Evolutionary conservation across 2,329 filamentous ascomycete genomes (phyloP).

Genomic region (Aspergillus ruber): DNA sequence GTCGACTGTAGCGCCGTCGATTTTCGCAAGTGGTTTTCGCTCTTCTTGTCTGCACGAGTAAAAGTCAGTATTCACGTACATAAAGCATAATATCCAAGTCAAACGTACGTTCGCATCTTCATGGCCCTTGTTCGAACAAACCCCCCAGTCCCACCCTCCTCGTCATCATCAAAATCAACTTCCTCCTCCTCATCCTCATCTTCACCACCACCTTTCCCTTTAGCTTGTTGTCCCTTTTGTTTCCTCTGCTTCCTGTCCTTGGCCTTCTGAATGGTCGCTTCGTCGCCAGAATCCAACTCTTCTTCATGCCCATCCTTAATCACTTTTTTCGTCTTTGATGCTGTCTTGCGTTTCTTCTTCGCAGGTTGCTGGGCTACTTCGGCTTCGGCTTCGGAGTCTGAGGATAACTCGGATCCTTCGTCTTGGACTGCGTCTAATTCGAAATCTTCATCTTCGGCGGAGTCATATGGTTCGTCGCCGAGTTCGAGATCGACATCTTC

Average conservation of each 20-base stretch:
- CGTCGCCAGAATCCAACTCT: conserved; percentile 51
- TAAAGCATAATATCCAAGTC: not conserved
- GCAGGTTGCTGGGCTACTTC: conserved; percentile 17
- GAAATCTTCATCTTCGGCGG: conserved; percentile 35
- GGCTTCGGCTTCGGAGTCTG: conserved; percentile 23
- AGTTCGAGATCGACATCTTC: conserved; percentile 14
- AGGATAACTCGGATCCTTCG: conserved; percentile 31
- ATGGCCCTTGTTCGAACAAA: conserved; percentile 51
- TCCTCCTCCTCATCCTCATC: conserved; percentile 35
- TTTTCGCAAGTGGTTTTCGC: conserved; percentile 41
- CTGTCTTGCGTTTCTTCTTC: conserved; percentile 34
- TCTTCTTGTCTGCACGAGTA: conserved; percentile 37
- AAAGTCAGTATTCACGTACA: not conserved
- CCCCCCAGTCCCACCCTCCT: conserved; percentile 43
- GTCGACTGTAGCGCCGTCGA: conserved; percentile 49
- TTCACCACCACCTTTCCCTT: conserved; percentile 23
- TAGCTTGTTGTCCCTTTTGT: conserved; percentile 29
- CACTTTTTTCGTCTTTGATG: conserved; percentile 21
- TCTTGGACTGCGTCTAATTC: conserved; percentile 27
- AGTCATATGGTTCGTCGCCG: conserved; percentile 32
- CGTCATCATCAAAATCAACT: conserved; percentile 32
- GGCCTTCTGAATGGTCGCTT: conserved; percentile 48
- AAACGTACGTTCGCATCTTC: conserved; percentile 40
- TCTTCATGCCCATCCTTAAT: conserved; percentile 6
- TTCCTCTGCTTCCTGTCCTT: conserved; percentile 35